Base-by-base conservation (phyloP, 148 eudicot genomes). In the Oxyria digyna region DNA sequence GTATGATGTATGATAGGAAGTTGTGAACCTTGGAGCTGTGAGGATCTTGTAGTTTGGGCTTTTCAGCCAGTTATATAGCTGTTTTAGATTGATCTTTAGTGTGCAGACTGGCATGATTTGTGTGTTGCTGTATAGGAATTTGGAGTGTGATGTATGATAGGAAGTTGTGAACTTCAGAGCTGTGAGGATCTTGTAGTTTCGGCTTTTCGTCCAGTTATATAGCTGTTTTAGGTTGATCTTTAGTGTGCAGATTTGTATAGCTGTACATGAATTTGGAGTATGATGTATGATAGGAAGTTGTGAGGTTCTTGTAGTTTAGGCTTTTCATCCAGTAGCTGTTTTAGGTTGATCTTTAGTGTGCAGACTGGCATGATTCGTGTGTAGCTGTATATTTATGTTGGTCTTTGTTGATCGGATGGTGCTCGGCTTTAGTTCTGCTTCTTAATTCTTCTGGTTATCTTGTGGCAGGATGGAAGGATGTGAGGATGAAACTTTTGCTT, bases 391-490 rank as follows among this genome's bases (percentile, higher is more conserved):
- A n/a, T n/a, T n/a, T n/a, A 35, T 35, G 38, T 35, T 35, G 38
- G 38, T 35, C 38, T 38, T 38, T 38, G 0, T 38, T 38, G 8
- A 33, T 33, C 5, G 37, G 37, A 33, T 2, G 37, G 5, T 2
- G 5, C 37, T 33, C 5, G 6, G 41, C 49, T 43, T 43, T 8
- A 24, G 8, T 15, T 57, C 65, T 31, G 29, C 5, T 59, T 59
- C 65, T 59, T 14, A 59, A 50, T n/a, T 29, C 8, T 29, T 4
- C 6, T 15, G n/a, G 6, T 1, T 13, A 4, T 59, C 14, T 59
- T 41, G 11, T 42, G 8, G 9, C 69, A 67, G 72, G 69, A 85
- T 88, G 88, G 81, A 72, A 65, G 15, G 65, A 68, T 31, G 69
- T 62, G 62, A 82, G 14, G 31, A 38, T 27, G 65, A 59, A 66